These are phyloP conservation scores for Amanita muscaria DNA, from an alignment of 768 basidiomycete genomes.

Conservation along the genomic window DNA sequence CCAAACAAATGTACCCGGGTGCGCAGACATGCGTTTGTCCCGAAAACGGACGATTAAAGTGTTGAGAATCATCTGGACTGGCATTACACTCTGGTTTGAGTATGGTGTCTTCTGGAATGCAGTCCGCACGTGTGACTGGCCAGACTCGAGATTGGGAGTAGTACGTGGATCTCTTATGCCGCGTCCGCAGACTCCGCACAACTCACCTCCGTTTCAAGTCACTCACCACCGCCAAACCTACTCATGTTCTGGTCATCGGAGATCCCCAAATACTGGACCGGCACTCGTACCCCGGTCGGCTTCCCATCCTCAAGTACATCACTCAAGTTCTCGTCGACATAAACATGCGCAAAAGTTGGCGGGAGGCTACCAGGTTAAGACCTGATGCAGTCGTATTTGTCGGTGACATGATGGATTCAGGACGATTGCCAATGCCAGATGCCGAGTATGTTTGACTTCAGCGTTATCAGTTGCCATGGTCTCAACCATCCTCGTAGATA, in stretches of 20 bases:
- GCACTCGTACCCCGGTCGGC: conserved; percentile 60
- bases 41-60: conserved; percentile 29
- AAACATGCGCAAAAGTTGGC: conserved; percentile 83
- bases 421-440: conserved; percentile 53
- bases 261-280: conserved; percentile 84
- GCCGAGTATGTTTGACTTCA: conserved; percentile 46
- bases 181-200: conserved; percentile 4
- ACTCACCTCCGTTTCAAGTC: conserved; percentile 12
- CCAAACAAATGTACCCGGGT: conserved; percentile 6
- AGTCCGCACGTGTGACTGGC: conserved; percentile 51
- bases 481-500: conserved; percentile 43
- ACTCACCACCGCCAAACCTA: conserved; percentile 19
- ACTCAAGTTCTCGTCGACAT: conserved; percentile 66
- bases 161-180: background rate
- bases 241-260: conserved; percentile 71
- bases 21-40: conserved; percentile 19
- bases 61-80: conserved; percentile 52
- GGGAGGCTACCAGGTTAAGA: conserved; percentile 43
- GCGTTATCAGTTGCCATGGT: background rate
- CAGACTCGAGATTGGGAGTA: conserved; percentile 25
- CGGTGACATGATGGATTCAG: conserved; percentile 91
- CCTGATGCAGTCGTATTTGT: conserved; percentile 76
- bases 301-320: conserved; percentile 44
- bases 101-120: conserved; percentile 44
- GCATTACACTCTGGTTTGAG: conserved; percentile 65